Base-by-base conservation (phyloP, 1,284 basidiomycete species). In the Phellinidium pouzarii region DNA sequence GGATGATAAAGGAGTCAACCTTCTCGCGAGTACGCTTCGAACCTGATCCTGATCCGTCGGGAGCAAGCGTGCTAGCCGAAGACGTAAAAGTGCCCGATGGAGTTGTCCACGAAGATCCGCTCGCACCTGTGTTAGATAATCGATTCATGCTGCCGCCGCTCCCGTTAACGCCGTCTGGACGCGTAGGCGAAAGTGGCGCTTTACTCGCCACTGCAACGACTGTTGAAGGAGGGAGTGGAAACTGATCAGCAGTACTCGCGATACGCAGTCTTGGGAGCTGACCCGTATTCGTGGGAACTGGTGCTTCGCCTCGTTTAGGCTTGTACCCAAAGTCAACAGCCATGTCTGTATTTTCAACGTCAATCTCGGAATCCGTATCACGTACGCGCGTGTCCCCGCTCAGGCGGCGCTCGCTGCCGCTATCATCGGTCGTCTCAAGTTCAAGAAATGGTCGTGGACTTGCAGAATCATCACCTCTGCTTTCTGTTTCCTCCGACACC, bases 371-470 rank as follows among this genome's bases (percentile, higher is more conserved):
- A n/a, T 52, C 54, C 14, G 44, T 50, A 14, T 52, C 52, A 14
- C 36, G 41, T 19, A 31, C 41, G 4, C 52, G 48, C 5, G 52
- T 47, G 38, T 57, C 55, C 22, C 47, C 52, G 31, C 55, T 57
- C 12, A n/a, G 20, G 12, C 52, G 46, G 23, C 25, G 36, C 11
- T 57, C 55, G 23, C 48, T 57, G n/a, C 49, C 55, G 37, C 55
- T 57, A 19, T 57, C 55, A 38, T 57, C 55, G 23, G 50, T 53
- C 34, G 53, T 55, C 23, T 57, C 55, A 12, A 57, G 48, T 26
- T 57, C 55, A 20, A 57, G 52, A 38, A 57, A 57, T 34, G 55
- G 55, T 26, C 52, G 52, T 22, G 54, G 54, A 43, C 54, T 56
- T 12, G 50, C 49, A 31, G 52, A 53, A 25, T 56, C 51, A 23